Evolutionary conservation across 805 yeast species (phyloP).

Genomic region (Candida morakotiae): DNA sequence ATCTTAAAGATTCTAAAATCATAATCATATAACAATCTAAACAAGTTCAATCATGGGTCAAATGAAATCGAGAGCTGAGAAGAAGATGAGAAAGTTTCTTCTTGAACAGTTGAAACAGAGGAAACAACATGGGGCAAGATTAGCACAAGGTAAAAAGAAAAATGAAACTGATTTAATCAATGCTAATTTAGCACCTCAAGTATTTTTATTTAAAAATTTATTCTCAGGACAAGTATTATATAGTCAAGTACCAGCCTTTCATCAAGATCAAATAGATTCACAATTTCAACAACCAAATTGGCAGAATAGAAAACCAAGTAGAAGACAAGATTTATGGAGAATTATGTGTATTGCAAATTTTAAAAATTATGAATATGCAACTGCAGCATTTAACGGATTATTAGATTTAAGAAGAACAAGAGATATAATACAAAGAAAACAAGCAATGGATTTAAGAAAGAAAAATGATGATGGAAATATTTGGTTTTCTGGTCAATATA

Average conservation of each 20-base stretch:
- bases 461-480: constrained; percentile 73
- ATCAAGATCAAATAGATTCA: constrained; percentile 55
- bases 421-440: constrained; percentile 54
- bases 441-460: constrained; percentile 65
- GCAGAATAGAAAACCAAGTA: constrained; percentile 77
- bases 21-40: neutral
- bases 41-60: constrained; percentile 2
- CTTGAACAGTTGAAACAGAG: constrained; percentile 42
- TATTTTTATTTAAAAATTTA: constrained; percentile 76
- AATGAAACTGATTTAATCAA: constrained; percentile 27
- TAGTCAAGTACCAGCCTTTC: constrained; percentile 73
- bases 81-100: constrained; percentile 45
- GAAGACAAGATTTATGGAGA: constrained; percentile 86
- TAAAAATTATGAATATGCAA: constrained; percentile 56
- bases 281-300: constrained; percentile 84
- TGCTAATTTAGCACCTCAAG: constrained; percentile 75
- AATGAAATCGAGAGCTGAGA: constrained; percentile 35
- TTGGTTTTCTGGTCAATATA: constrained; percentile 83
- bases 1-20: neutral
- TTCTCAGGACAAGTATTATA: constrained; percentile 88
- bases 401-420: constrained; percentile 72
- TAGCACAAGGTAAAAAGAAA: constrained; percentile 35
- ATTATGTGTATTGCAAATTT: constrained; percentile 81
- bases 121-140: constrained; percentile 37
- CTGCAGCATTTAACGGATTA: constrained; percentile 68